Evolutionary conservation across 495 filamentous ascomycete genomes (phyloP), one percentile per base, ranked within the genome.

Genomic region (Neurospora sp.): DNA sequence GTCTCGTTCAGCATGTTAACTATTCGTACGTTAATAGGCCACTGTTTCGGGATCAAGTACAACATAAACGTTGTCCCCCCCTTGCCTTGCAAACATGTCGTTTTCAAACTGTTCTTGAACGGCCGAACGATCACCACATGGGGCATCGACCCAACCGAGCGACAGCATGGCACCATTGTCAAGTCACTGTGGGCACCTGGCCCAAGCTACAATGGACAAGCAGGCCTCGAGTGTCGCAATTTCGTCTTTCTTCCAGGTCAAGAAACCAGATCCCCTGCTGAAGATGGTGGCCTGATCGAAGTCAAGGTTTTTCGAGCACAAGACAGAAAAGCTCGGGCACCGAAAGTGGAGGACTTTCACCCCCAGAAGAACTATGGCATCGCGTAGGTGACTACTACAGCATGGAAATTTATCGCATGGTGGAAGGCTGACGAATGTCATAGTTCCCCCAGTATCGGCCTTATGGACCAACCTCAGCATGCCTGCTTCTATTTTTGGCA

Each of bases 71-170:
- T 75, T 16, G 18, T 70, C 6, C 75, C 80, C 4, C 73, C 78
- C 0, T 53, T 74, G 1, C 80, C 81, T 27, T 81, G 78, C 65
- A 77, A 73, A 72, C 84, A 78, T 71, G 74, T 85, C 38, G 83
- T 84, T 79, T 87, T 87, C 77, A 86, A 84, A 73, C 78, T 88
- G 70, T 83, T 79, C 75, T 83, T 88, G 69, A 87, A 88, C 74
- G 83, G 81, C 20, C 79, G 82, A 10, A 78, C 82, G 44, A 80
- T 84, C 35, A 76, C 83, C 2, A 80, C 81, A 3, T 88, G 85
- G 84, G 86, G 87, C 2, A 81, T 84, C 20, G 81, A 86, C 71
- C 70, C 80, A 5, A 68, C 45, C 12, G 72, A 45, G 3, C 74
- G 59, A 61, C 74, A 75, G 0, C 61, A 70, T 2, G 85, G 86